Conservation (phyloP, 768 basidiomycete species). For the Podaxis carcinomalis region DNA sequence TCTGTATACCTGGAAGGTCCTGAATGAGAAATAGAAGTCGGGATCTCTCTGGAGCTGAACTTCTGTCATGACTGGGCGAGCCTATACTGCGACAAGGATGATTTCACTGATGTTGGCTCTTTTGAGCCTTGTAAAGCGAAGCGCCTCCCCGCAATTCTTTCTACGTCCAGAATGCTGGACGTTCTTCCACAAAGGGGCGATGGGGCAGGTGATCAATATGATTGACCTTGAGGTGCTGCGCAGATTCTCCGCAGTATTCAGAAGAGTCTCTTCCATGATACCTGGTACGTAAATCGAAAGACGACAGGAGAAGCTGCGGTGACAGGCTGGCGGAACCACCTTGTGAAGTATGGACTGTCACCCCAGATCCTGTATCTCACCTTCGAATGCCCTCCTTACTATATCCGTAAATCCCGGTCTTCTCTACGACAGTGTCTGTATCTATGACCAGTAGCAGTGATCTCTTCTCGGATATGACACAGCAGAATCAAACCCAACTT, state of each 20-base stretch:
- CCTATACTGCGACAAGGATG: not conserved
- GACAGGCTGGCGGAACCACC: not conserved
- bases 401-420: not conserved
- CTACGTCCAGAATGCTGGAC: not conserved
- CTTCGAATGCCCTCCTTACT: not conserved
- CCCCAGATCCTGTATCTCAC: not conserved
- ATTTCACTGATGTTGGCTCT: not conserved
- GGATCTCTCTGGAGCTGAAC: not conserved
- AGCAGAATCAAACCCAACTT: not conserved
- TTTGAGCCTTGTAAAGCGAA: not conserved
- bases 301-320: too few relatives aligned
- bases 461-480: not conserved
- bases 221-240: not conserved
- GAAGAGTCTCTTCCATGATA: not conserved
- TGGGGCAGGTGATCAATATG: not conserved
- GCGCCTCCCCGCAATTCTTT: not conserved
- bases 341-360: not conserved
- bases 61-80: not conserved
- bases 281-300: too few relatives aligned
- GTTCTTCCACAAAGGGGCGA: not conserved
- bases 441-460: not conserved
- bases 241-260: not conserved
- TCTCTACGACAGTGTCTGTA: not conserved
- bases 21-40: constrained; percentile 8
- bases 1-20: constrained; percentile 5